Evolutionary conservation across 2,329 filamentous ascomycete genomes (phyloP), one percentile per base, ranked within the genome.

Genomic region (Ophiocordyceps polyrhachis-furcata): DNA sequence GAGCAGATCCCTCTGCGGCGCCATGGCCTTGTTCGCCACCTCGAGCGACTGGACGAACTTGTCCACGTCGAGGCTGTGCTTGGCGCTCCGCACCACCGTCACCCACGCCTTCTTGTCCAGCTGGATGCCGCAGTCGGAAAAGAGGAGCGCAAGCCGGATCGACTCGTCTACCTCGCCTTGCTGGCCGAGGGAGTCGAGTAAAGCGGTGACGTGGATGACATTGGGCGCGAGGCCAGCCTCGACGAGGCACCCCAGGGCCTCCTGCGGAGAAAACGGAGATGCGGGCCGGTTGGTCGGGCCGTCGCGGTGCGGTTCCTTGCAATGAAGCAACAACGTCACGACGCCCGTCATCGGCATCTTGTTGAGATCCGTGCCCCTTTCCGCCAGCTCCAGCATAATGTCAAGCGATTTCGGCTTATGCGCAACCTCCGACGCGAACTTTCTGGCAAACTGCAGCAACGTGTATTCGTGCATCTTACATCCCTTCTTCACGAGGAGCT

Each of bases 61-160:
- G 3, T 65, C 58, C 5, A 69, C 63, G 48, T 83, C 69, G 21
- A 67, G 59, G 19, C 66, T 66, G 4, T 58, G 56, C 51, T 85
- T 84, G 44, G 83, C 81, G 29, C 81, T 80, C 47, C 79, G 73
- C 40, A 93, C 70, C 31, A 94, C 65, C 25, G 77, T 76, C 1
- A 77, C 68, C 56, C 79, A 84, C 0, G 84, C 80, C 50, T 76
- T 71, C 0, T 62, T 62, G 56, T 93, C 78, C 0, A 83, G 73
- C 45, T 71, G 58, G 15, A 83, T 64, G 3, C 73, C 71, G 11
- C 54, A 55, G 46, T 62, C 58, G 31, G 54, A 50, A 14, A 63
- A 56, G 4, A 63, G 44, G 12, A 60, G 50, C 2, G 58, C 56
- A 1, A 63, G 52, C 13, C 58, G 49, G 29, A 62, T 56, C 25